These are phyloP conservation scores for Rossbeevera mucosa DNA, from an alignment of 768 basidiomycete genomes.

Conservation along the genomic window DNA sequence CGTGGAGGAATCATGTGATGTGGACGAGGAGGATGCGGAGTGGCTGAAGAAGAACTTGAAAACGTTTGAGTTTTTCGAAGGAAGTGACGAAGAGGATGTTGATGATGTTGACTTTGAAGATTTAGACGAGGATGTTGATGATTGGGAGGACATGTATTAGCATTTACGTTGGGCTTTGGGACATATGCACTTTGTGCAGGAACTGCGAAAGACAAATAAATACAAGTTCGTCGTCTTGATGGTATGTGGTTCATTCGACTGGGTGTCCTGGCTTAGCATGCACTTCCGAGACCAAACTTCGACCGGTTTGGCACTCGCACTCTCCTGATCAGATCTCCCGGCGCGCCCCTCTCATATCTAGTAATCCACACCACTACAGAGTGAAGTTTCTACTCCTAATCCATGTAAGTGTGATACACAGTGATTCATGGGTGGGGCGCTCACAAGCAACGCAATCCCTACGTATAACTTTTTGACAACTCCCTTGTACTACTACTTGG, in stretches of 20 bases:
- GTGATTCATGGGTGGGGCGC: not conserved
- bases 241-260: not conserved
- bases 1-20: constrained; percentile 42
- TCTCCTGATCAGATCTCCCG: not conserved
- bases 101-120: constrained; percentile 29
- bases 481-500: not conserved
- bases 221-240: not conserved
- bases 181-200: not conserved
- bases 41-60: constrained; percentile 54
- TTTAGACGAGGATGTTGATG: constrained; percentile 5
- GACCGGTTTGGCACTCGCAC: not conserved
- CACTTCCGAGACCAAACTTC: not conserved
- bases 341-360: not conserved
- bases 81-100: constrained; percentile 44
- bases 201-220: too few relatives aligned
- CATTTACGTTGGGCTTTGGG: not conserved
- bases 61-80: constrained; percentile 52
- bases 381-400: not conserved
- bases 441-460: not conserved
- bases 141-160: constrained; percentile 16
- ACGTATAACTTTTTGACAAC: not conserved
- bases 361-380: not conserved
- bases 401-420: not conserved
- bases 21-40: constrained; percentile 39
- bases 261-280: not conserved